Conservation (phyloP, 2,329 filamentous ascomycete species). For the Mollisia scopiformis region DNA sequence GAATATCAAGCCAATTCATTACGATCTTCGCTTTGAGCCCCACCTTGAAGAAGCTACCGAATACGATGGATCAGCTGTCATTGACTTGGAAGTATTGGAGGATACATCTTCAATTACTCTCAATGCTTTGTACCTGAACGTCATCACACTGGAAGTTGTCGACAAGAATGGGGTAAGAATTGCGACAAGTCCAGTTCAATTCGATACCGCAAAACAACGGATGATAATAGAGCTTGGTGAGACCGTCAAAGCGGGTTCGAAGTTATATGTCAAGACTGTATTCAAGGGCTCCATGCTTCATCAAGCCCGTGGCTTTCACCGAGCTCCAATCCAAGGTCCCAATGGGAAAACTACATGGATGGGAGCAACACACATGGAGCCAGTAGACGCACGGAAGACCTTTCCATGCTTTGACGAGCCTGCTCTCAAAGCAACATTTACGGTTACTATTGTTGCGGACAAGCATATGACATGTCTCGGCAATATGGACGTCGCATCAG, state of each 20-base stretch:
- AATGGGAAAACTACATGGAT: constrained; percentile 1
- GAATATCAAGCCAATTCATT: constrained; percentile 9
- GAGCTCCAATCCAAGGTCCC: not conserved
- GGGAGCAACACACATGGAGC: constrained; percentile 45
- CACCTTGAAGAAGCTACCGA: constrained; percentile 8
- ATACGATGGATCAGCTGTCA: constrained; percentile 1
- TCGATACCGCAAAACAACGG: not conserved
- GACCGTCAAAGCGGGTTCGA: not conserved
- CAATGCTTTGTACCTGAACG: constrained; percentile 10
- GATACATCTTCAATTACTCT: constrained; percentile 5
- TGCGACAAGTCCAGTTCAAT: not conserved
- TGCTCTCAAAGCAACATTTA: constrained; percentile 70
- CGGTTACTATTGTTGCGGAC: constrained; percentile 68
- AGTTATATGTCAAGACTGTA: constrained; percentile 3
- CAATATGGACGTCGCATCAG: constrained; percentile 61
- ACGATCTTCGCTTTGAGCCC: constrained; percentile 14
- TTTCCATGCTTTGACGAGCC: constrained; percentile 78
- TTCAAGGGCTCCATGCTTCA: constrained; percentile 14
- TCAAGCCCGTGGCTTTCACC: constrained; percentile 1
- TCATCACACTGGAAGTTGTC: constrained; percentile 3
- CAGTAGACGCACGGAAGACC: constrained; percentile 65
- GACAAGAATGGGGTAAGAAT: not conserved
- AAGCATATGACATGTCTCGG: constrained; percentile 69
- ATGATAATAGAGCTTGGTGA: not conserved
- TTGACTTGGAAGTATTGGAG: constrained; percentile 1